A percentile compares a stretch with the other conserved stretches of the same genome.
phyloP scores from a whole-genome alignment of 371 early-diverging fungal genomes.

The Mucor irregularis region DNA sequence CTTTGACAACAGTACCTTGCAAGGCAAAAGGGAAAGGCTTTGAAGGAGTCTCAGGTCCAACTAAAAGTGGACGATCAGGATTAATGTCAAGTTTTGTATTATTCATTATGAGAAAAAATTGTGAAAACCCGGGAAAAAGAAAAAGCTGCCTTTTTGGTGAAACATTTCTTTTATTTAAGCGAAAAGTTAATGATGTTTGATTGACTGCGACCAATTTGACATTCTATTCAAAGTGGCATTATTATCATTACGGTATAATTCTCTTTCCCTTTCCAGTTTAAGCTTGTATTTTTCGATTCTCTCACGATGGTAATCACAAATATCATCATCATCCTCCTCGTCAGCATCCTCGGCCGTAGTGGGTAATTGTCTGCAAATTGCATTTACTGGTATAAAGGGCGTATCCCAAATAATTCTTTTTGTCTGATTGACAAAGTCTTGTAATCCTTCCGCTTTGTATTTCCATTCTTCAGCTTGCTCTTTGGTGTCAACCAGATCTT shows the following conservation, averaged over 20 bases:
- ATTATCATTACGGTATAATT: neutral
- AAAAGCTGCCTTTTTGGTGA: too few species aligned
- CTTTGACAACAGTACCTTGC: slow-evolving; percentile 80
- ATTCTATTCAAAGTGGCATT: slow-evolving; percentile 13
- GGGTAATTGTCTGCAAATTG: slow-evolving; percentile 17
- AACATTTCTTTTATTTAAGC: too few species aligned
- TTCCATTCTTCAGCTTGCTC: neutral
- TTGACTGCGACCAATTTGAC: slow-evolving; percentile 7
- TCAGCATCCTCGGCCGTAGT: slow-evolving; percentile 1
- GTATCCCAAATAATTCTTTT: slow-evolving; percentile 16
- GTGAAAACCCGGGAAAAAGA: neutral
- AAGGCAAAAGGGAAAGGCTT: slow-evolving; percentile 74
- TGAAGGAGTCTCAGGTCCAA: slow-evolving; percentile 54
- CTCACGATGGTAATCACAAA: slow-evolving; percentile 17
- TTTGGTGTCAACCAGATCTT: neutral
- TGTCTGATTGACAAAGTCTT: slow-evolving; percentile 6
- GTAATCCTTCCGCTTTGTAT: neutral
- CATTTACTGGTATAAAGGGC: slow-evolving; percentile 6
- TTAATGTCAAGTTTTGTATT: slow-evolving; percentile 24
- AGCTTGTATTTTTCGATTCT: slow-evolving; percentile 2
- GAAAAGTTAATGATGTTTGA: slow-evolving; percentile 3
- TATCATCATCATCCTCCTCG: neutral
- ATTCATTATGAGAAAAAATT: neutral
- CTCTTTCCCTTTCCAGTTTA: neutral
- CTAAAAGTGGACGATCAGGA: slow-evolving; percentile 58